Evolutionary conservation across 202 grass and related monocot genomes (phyloP).

Genomic region (Schoenoplectus tabernaemontani): DNA sequence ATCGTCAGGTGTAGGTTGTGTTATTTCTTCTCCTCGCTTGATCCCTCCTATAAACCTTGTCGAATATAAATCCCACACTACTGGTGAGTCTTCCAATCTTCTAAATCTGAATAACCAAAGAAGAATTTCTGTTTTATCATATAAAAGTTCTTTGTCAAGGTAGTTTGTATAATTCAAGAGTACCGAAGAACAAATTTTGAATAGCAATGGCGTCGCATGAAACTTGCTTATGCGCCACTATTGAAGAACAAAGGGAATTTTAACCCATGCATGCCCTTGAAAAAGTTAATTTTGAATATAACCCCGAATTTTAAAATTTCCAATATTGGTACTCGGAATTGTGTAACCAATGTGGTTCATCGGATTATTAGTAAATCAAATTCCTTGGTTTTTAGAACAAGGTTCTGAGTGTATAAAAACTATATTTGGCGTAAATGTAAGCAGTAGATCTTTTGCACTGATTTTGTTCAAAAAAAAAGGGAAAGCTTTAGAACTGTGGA

Average conservation of each 20-base stretch:
- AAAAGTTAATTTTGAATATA: background rate
- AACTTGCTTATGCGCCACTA: background rate
- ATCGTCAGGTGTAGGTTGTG: slow-evolving; percentile 4
- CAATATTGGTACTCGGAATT: background rate
- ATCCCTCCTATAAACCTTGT: background rate
- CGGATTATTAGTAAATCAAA: background rate
- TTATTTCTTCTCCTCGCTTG: background rate
- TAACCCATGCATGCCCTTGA: background rate
- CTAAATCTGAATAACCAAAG: background rate
- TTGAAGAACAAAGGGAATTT: slow-evolving; percentile 11
- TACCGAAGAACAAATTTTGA: background rate
- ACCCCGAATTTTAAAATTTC: background rate
- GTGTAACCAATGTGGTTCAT: background rate
- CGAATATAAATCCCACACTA: background rate
- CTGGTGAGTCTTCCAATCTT: background rate
- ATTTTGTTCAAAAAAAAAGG: background rate
- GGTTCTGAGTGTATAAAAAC: background rate
- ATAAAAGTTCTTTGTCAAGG: no score
- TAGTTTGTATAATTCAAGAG: background rate
- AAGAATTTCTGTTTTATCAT: background rate
- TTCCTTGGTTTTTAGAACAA: background rate
- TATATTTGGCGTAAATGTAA: background rate
- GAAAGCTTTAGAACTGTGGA: background rate
- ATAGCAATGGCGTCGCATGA: background rate
- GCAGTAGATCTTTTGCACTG: background rate